These are phyloP conservation scores for Fonsecaea multimorphosa DNA, from an alignment of 2,329 filamentous ascomycete genomes.

Conservation along the genomic window DNA sequence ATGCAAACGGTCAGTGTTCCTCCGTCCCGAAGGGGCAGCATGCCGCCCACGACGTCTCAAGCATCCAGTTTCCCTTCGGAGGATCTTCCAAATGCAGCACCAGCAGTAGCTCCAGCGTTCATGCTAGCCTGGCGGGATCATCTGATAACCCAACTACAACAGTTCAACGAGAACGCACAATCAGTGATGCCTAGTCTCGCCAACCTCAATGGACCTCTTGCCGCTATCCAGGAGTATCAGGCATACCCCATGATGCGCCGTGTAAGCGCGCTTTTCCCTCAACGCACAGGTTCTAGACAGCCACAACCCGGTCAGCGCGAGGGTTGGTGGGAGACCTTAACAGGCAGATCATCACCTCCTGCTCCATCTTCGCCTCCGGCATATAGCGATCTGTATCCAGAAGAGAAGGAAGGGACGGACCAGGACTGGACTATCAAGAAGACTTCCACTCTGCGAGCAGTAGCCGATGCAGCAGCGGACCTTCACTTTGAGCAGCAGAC, in stretches of 20 bases:
- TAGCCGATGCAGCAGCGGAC: slow-evolving; percentile 52
- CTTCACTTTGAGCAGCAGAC: slow-evolving; percentile 47
- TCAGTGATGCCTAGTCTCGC: slow-evolving; percentile 68
- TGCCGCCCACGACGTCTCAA: slow-evolving; percentile 20
- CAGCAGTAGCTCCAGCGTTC: slow-evolving; percentile 58
- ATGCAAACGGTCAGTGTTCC: slow-evolving; percentile 19
- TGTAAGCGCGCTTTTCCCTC: slow-evolving; percentile 75
- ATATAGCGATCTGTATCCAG: slow-evolving; percentile 79
- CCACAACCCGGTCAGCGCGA: slow-evolving; percentile 55
- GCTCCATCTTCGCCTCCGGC: slow-evolving; percentile 68
- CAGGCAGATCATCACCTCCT: slow-evolving; percentile 54
- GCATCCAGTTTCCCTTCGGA: slow-evolving; percentile 48
- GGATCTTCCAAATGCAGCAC: background rate
- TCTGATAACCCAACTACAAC: slow-evolving; percentile 73
- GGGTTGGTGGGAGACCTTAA: slow-evolving; percentile 72
- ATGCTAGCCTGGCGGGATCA: slow-evolving; percentile 76
- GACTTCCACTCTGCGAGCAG: slow-evolving; percentile 50
- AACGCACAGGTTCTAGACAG: slow-evolving; percentile 61
- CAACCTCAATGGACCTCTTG: slow-evolving; percentile 62
- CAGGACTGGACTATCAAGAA: slow-evolving; percentile 53
- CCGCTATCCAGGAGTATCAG: slow-evolving; percentile 73
- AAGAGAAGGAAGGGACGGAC: slow-evolving; percentile 45
- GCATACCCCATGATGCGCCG: slow-evolving; percentile 73
- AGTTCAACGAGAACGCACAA: slow-evolving; percentile 74
- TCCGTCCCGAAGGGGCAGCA: slow-evolving; percentile 35